A percentile compares a stretch with the other conserved stretches of the same genome.
phyloP scores from a whole-genome alignment of 306 rosid genomes.

The Lithocarpus polystachyus region DNA sequence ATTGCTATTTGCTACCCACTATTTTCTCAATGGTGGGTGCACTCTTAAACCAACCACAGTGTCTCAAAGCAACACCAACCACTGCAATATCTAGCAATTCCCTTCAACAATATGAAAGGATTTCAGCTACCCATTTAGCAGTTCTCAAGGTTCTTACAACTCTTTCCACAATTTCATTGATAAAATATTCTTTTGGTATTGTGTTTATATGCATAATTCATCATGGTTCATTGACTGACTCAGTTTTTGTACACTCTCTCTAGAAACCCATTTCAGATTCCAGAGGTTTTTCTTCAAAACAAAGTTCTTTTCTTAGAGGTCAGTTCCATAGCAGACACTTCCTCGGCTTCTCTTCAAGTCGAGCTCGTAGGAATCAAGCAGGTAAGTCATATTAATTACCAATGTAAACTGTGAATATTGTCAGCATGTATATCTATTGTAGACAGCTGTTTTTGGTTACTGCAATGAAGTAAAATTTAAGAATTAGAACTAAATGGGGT shows the following conservation, averaged over 20 bases:
- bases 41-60: slow-evolving; percentile 39
- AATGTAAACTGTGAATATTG: neutral
- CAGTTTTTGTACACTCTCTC: neutral
- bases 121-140: slow-evolving; percentile 35
- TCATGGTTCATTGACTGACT: neutral
- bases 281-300: slow-evolving; percentile 56
- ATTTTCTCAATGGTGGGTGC: slow-evolving; percentile 58
- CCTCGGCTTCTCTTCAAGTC: slow-evolving; percentile 32
- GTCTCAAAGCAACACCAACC: slow-evolving; percentile 27
- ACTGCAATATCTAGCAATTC: slow-evolving; percentile 26
- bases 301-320: slow-evolving; percentile 53
- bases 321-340: slow-evolving; percentile 38
- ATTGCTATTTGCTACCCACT: slow-evolving; percentile 21
- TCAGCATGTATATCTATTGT: neutral
- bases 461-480: neutral
- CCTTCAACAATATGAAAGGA: slow-evolving; percentile 19
- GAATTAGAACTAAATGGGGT: neutral
- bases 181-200: neutral
- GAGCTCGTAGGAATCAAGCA: slow-evolving; percentile 43
- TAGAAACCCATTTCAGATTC: slow-evolving; percentile 43
- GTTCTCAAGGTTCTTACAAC: slow-evolving; percentile 39
- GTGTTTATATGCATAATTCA: neutral
- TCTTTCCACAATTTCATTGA: neutral
- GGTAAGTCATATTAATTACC: slow-evolving; percentile 27
- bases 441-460: neutral